Evolutionary conservation across 495 filamentous ascomycete genomes (phyloP).

Genomic region (Neurospora tetraspora): DNA sequence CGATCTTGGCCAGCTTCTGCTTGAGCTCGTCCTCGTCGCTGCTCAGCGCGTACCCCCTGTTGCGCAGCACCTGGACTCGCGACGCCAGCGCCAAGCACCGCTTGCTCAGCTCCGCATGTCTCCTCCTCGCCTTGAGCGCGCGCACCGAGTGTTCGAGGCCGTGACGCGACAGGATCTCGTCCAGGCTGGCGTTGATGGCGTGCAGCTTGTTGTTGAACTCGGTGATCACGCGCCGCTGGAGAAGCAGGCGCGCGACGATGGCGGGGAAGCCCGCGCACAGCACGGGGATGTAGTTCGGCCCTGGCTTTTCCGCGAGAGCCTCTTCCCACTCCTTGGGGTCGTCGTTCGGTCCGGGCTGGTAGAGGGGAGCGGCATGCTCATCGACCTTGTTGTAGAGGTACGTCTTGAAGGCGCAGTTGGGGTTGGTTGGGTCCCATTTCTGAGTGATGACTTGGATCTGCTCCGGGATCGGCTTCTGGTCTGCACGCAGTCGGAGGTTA

Average conservation of each 20-base stretch:
- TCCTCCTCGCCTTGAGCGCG: conserved; percentile 67
- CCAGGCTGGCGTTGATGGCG: conserved; percentile 77
- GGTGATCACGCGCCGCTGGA: conserved; percentile 63
- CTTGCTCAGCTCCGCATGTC: conserved; percentile 69
- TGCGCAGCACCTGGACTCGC: conserved; percentile 84
- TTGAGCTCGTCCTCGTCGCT: conserved; percentile 84
- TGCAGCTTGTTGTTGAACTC: conserved; percentile 74
- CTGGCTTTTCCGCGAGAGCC: conserved; percentile 74
- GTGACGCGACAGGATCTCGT: conserved; percentile 69
- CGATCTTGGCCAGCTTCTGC: conserved; percentile 68
- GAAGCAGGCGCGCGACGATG: conserved; percentile 65
- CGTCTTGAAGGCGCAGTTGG: conserved; percentile 68
- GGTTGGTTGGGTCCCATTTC: conserved; percentile 73
- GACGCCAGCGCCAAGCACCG: conserved; percentile 77
- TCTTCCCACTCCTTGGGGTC: conserved; percentile 88
- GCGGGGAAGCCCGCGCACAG: conserved; percentile 42
- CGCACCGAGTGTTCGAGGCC: conserved; percentile 73
- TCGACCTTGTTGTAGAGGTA: conserved; percentile 94
- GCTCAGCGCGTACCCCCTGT: conserved; percentile 85
- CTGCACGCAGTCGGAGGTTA: conserved; percentile 23
- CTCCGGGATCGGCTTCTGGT: conserved; percentile 73
- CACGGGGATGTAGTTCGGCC: conserved; percentile 65
- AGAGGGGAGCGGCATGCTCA: conserved; percentile 70
- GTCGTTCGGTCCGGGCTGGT: conserved; percentile 64
- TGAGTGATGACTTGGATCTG: conserved; percentile 68